Evolutionary conservation across 2,329 filamentous ascomycete species (phyloP).

Genomic region (Venturiaceae sp.): DNA sequence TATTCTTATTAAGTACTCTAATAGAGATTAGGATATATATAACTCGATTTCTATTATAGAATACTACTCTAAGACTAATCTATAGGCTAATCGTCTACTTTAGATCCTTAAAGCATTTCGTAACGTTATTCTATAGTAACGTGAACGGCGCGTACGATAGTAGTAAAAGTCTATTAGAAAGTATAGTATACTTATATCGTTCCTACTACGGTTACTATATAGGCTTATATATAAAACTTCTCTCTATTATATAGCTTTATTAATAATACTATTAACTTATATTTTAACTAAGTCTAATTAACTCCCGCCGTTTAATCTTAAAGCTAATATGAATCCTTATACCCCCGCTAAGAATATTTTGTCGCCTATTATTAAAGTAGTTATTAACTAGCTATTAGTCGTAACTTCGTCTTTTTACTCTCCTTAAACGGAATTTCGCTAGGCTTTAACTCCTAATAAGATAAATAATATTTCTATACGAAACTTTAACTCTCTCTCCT

Average conservation of each 20-base stretch:
- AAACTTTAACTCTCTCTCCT: neutral
- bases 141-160: constrained; percentile 7
- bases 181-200: too few relatives aligned
- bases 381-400: constrained; percentile 32
- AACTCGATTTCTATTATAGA: constrained; percentile 28
- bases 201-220: too few relatives aligned
- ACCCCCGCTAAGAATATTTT: neutral
- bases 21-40: constrained; percentile 24
- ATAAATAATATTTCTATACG: neutral
- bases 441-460: neutral
- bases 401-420: neutral
- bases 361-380: constrained; percentile 62
- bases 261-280: too few relatives aligned
- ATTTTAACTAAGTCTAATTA: too few relatives aligned
- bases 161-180: neutral
- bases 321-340: constrained; percentile 2
- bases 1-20: constrained; percentile 21
- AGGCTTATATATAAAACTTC: too few relatives aligned
- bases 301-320: constrained; percentile 2
- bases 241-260: too few relatives aligned
- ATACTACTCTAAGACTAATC: constrained; percentile 29
- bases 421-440: neutral
- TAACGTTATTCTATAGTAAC: constrained; percentile 25
- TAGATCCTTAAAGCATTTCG: constrained; percentile 28
- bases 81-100: constrained; percentile 26